phyloP scores from a whole-genome alignment of 176 grass and related monocot genomes.

The Coix lacrymajobi region DNA sequence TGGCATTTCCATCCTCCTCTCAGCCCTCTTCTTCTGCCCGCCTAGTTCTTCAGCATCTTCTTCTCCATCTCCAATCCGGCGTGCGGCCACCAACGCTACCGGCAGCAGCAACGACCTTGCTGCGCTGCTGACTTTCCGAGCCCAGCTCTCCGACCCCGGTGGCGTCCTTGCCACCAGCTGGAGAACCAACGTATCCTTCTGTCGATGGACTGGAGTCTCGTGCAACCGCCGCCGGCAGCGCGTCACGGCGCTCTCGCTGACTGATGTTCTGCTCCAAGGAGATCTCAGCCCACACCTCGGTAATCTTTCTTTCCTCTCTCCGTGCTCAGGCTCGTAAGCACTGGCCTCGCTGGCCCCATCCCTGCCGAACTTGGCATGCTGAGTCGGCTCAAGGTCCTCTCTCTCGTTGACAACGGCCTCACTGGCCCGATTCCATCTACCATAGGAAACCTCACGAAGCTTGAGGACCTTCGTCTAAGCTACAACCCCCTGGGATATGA shows the following conservation, averaged over 20 bases:
- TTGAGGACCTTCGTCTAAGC: not conserved
- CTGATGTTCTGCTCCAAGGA: not conserved
- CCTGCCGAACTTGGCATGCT: no score
- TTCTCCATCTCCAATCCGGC: no score
- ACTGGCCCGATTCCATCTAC: not conserved
- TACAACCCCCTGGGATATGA: no score
- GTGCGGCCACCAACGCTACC: no score
- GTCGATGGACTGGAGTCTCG: not conserved
- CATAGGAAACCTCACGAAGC: not conserved
- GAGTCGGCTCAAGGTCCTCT: no score
- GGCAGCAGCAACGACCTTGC: not conserved
- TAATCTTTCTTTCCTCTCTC: not conserved
- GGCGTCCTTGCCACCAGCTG: not conserved
- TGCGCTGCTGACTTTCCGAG: not conserved
- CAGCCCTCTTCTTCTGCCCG: no score
- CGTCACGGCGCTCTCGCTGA: not conserved
- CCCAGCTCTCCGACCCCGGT: not conserved
- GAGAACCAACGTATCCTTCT: not conserved
- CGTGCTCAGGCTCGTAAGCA: accelerated
- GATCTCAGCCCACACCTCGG: not conserved
- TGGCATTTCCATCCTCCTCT: no score
- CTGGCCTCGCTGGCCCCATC: not conserved
- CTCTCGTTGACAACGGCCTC: not conserved
- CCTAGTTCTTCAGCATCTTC: no score
- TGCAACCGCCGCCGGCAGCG: not conserved